These are phyloP conservation scores for Hypoxylon sp. DNA, from an alignment of 2,329 filamentous ascomycete genomes.

Conservation along the genomic window DNA sequence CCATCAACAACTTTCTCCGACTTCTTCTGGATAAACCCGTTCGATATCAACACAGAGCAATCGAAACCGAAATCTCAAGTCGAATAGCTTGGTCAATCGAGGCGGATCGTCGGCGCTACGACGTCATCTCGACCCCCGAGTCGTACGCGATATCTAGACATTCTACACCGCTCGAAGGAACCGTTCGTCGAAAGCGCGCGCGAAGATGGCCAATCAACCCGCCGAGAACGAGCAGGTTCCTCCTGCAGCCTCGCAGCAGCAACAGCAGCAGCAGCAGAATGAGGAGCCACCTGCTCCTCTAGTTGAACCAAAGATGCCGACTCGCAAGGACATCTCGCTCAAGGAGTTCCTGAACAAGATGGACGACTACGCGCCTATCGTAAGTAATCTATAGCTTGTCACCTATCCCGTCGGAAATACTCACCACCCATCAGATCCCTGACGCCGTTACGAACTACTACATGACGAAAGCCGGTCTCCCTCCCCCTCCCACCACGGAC, in stretches of 20 bases:
- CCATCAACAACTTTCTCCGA: background rate
- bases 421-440: constrained; percentile 75
- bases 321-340: constrained; percentile 90
- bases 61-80: background rate
- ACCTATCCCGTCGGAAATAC: background rate
- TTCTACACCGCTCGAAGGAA: background rate
- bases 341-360: constrained; percentile 96
- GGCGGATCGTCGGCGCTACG: background rate
- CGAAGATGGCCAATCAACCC: constrained; percentile 47
- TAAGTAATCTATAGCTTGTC: constrained; percentile 60
- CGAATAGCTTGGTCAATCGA: background rate
- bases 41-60: background rate
- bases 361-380: constrained; percentile 98
- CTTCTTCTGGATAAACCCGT: background rate
- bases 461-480: constrained; percentile 93
- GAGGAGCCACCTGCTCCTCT: constrained; percentile 42
- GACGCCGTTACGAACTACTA: constrained; percentile 99
- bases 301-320: constrained; percentile 73
- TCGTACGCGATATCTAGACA: background rate
- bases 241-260: constrained; percentile 43
- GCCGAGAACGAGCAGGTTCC: constrained; percentile 50
- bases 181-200: background rate
- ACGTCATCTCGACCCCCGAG: constrained; percentile 15
- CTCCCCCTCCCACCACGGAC: constrained; percentile 90
- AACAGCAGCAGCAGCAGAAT: constrained; percentile 45